Conservation (phyloP, 1,139 yeast species). For the Protomyces gravidus region DNA sequence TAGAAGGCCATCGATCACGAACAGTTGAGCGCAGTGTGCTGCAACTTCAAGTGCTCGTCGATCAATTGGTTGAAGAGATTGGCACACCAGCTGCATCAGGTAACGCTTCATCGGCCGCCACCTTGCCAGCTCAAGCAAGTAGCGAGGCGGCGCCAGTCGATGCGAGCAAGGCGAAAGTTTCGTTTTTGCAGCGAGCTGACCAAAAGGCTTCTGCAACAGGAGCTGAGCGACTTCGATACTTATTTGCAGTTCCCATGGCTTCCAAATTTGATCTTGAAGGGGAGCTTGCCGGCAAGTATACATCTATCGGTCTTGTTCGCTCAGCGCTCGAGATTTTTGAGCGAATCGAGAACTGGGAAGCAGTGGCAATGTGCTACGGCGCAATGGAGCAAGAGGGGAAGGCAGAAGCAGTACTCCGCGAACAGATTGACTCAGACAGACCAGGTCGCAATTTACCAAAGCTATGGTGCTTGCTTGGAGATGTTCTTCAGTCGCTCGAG, state of each 20-base stretch:
- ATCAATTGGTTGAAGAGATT: constrained; percentile 70
- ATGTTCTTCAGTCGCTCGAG: constrained; percentile 68
- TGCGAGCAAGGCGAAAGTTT: constrained; percentile 1
- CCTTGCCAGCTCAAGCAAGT: constrained; percentile 49
- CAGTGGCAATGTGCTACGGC: constrained; percentile 86
- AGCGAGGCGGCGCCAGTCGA: constrained; percentile 39
- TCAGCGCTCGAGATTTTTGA: constrained; percentile 90
- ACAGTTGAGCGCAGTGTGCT: constrained; percentile 91
- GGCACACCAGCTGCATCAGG: constrained; percentile 38
- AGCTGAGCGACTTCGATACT: constrained; percentile 58
- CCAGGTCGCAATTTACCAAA: constrained; percentile 64
- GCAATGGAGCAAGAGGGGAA: constrained; percentile 70
- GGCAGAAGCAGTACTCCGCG: constrained; percentile 58
- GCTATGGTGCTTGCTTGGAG: constrained; percentile 81
- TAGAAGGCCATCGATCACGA: constrained; percentile 74
- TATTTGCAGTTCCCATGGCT: constrained; percentile 69
- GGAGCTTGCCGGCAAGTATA: constrained; percentile 76
- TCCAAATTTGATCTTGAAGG: constrained; percentile 87
- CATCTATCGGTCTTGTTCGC: constrained; percentile 77
- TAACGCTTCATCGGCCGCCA: constrained; percentile 41
- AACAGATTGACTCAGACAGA: constrained; percentile 46
- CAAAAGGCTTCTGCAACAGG: constrained; percentile 38
- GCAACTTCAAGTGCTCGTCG: constrained; percentile 88
- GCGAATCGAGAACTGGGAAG: constrained; percentile 68
- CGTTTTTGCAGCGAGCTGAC: constrained; percentile 21